Evolutionary conservation across 176 grass and related monocot species (phyloP), one percentile per base, ranked within the genome.

Genomic region (Areca catechu): DNA sequence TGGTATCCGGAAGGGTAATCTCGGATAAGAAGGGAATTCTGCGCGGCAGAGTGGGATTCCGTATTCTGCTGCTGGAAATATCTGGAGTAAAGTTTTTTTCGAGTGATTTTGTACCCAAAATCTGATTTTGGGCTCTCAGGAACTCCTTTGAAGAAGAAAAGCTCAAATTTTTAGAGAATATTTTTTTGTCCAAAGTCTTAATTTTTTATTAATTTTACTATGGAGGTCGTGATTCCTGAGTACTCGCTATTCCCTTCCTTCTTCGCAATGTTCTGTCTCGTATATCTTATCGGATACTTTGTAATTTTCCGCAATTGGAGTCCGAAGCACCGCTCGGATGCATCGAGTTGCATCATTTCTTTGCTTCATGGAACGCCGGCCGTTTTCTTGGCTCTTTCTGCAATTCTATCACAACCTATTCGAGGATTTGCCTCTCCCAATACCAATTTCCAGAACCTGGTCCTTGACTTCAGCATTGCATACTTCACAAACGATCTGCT

Each of bases 401-500:
- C 92, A 3, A 69, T 97, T 21, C 61, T 60, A 17, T 21, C 72
- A 15, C 77, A 75, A 54, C 68, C 83, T 23, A 37, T 24, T 49
- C 64, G 80, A 27, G 75, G 77, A 34, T 97, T 97, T 77, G 86
- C 83, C 4, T 74, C 71, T 24, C 73, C 80, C 5, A 97, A 97
- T 48, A 54, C 80, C 22, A 54, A 62, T 14, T 71, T 89, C 57
- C 80, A 86, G 55, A 89, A 82, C 22, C 68, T 76, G 20, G 72
- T 97, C 59, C 77, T 97, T 23, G 92, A 97, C 54, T 97, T 88
- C 65, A 97, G 92, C 69, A 69, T 97, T 20, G 80, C 80, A 49
- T 97, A 97, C 88, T 97, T 97, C 80, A 74, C 77, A 23, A 77
- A 85, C 77, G 92, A 97, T 83, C 80, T 91, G 18, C 73, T 97